A percentile compares a stretch with the other conserved stretches of the same genome.
These are phyloP conservation scores for Colletotrichum camelliae DNA, from an alignment of 2,329 filamentous ascomycete genomes.

Conservation along the genomic window DNA sequence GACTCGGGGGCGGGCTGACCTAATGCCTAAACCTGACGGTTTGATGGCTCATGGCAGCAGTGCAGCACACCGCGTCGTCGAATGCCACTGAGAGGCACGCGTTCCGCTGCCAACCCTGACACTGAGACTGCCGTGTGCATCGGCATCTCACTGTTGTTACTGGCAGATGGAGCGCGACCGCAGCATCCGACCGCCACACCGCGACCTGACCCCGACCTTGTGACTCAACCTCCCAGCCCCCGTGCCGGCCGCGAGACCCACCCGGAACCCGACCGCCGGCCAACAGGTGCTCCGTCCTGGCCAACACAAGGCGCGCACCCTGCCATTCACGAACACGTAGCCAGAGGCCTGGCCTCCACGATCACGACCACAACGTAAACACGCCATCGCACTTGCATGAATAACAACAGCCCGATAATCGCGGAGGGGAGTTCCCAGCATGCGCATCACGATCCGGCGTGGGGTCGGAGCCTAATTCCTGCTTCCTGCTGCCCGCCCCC, in stretches of 20 bases:
- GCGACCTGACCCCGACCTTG: neutral
- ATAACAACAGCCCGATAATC: neutral
- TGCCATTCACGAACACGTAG: neutral
- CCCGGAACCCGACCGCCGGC: conserved; percentile 14
- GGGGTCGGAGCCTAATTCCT: conserved; percentile 20
- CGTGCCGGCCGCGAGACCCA: conserved; percentile 12
- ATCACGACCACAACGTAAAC: neutral
- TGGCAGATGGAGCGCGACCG: neutral
- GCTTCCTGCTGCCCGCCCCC: conserved; percentile 11
- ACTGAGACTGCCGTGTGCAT: neutral
- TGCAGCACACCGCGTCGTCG: neutral
- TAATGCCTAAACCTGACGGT: neutral
- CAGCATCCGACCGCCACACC: neutral
- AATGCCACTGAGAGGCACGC: neutral
- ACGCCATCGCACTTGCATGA: neutral
- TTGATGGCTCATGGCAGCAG: neutral
- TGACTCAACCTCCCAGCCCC: conserved; percentile 15
- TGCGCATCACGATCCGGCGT: neutral
- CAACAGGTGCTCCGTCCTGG: neutral
- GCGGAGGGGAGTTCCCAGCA: neutral
- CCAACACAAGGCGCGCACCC: neutral
- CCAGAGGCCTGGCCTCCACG: neutral
- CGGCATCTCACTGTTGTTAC: neutral
- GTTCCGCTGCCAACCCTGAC: neutral
- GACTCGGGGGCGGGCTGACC: neutral